Evolutionary conservation across 768 basidiomycete species (phyloP).

Genomic region (Megacollybia marginata): DNA sequence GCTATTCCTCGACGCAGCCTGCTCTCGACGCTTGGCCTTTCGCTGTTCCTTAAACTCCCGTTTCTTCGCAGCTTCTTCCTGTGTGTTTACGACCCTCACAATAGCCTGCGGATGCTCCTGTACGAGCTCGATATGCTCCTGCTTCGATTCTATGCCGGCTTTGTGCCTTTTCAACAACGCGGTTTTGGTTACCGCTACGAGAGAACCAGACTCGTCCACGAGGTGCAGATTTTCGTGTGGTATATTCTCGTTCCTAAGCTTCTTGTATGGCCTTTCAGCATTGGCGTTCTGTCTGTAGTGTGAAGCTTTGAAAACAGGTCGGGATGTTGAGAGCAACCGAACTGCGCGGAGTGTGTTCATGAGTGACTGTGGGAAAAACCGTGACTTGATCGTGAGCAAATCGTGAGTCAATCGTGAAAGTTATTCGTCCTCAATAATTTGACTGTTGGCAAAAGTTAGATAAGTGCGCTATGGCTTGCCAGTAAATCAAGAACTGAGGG

Average conservation of each 20-base stretch:
- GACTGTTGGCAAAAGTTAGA: too few species aligned
- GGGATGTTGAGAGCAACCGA: too few species aligned
- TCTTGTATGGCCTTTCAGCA: not conserved
- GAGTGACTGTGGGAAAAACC: too few species aligned
- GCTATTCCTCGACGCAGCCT: constrained; percentile 18
- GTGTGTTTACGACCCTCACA: constrained; percentile 49
- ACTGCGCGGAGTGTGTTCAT: too few species aligned
- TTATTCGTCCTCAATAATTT: too few species aligned
- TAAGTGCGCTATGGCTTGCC: too few species aligned
- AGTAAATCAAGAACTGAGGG: too few species aligned
- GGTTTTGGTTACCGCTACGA: constrained; percentile 24
- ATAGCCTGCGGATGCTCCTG: constrained; percentile 39
- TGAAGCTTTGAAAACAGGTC: too few species aligned
- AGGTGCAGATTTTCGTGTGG: constrained; percentile 33
- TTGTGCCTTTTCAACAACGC: constrained; percentile 31
- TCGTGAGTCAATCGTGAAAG: too few species aligned
- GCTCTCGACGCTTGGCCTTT: constrained; percentile 22
- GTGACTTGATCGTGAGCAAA: too few species aligned
- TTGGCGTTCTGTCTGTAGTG: too few species aligned
- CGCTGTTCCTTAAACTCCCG: constrained; percentile 28
- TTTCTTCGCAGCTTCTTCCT: constrained; percentile 30
- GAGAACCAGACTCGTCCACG: constrained; percentile 37
- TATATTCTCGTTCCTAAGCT: constrained; percentile 32
- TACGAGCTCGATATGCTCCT: constrained; percentile 38
- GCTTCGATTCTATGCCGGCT: constrained; percentile 22